Evolutionary conservation across 2,329 filamentous ascomycete genomes (phyloP).

Genomic region (Tolypocladium sp.): DNA sequence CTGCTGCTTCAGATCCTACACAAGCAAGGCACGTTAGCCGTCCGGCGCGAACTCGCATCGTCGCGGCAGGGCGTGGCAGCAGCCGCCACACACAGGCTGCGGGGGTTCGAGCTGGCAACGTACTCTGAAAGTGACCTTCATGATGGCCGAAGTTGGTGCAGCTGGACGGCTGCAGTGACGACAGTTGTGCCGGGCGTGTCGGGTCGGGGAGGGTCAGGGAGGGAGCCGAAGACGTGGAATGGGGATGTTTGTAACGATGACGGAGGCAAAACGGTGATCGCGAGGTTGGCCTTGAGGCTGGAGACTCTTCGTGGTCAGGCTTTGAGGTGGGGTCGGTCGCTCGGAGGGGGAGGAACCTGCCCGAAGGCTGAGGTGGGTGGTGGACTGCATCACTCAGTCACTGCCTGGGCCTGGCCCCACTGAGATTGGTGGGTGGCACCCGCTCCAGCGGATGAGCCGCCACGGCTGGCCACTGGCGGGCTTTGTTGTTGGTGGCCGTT

Average conservation of each 20-base stretch:
- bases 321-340: conserved; percentile 3
- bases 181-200: neutral
- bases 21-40: neutral
- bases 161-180: conserved; percentile 11
- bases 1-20: conserved; percentile 92
- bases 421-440: too few relatives aligned
- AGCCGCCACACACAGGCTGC: neutral
- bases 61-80: neutral
- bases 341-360: too few relatives aligned
- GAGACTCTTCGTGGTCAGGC: conserved; percentile 2
- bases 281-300: conserved; percentile 3
- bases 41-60: neutral
- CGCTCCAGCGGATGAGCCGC: too few relatives aligned
- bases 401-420: neutral
- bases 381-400: neutral
- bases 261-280: conserved; percentile 3
- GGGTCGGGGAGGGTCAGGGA: neutral
- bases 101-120: conserved; percentile 12
- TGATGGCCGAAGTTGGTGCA: conserved; percentile 35
- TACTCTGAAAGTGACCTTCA: conserved; percentile 64
- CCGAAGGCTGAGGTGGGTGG: too few relatives aligned
- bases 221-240: neutral
- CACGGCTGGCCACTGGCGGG: neutral
- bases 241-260: conserved; percentile 1
- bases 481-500: neutral